Percentiles rank a stretch among this genome's conserved stretches.
Conservation (phyloP, 1,139 yeast species). For the Candida buenavistaensis region DNA sequence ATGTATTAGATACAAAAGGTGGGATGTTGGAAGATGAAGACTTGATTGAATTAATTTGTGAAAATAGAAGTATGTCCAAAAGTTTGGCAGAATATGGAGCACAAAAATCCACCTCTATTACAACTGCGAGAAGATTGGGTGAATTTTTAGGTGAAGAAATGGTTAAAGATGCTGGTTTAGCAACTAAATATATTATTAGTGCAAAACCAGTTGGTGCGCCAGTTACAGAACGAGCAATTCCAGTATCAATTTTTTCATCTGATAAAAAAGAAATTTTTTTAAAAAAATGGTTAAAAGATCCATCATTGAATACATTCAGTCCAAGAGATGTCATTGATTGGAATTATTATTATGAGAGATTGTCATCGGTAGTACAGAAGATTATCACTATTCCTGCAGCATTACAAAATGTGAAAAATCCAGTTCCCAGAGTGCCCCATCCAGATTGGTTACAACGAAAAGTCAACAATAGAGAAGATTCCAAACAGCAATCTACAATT, state of each 20-base stretch:
- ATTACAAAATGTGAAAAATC: conserved; percentile 82
- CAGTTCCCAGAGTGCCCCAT: conserved; percentile 91
- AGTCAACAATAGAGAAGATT: conserved; percentile 60
- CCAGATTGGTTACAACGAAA: conserved; percentile 88
- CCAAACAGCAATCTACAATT: conserved; percentile 69
- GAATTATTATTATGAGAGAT: conserved; percentile 87
- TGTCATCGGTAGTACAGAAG: conserved; percentile 91
- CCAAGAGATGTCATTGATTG: conserved; percentile 91
- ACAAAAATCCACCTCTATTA: conserved; percentile 92
- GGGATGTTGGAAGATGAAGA: conserved; percentile 90
- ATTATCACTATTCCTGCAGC: conserved; percentile 98
- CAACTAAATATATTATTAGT: conserved; percentile 91
- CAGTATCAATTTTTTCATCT: conserved; percentile 93
- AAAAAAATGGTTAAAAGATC: conserved; percentile 85
- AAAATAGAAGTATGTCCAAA: conserved; percentile 93
- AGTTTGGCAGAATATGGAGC: conserved; percentile 84
- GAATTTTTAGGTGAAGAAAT: conserved; percentile 96
- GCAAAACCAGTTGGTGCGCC: conserved; percentile 83
- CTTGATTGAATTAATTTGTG: conserved; percentile 91
- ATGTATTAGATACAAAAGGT: conserved; percentile 87
- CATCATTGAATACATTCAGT: conserved; percentile 76
- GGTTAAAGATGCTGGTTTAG: conserved; percentile 96
- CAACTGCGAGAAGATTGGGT: conserved; percentile 90
- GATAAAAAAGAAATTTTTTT: conserved; percentile 65
- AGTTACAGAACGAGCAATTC: conserved; percentile 94